Evolutionary conservation across 768 basidiomycete species (phyloP).

Genomic region (Cystoderma amianthinum): DNA sequence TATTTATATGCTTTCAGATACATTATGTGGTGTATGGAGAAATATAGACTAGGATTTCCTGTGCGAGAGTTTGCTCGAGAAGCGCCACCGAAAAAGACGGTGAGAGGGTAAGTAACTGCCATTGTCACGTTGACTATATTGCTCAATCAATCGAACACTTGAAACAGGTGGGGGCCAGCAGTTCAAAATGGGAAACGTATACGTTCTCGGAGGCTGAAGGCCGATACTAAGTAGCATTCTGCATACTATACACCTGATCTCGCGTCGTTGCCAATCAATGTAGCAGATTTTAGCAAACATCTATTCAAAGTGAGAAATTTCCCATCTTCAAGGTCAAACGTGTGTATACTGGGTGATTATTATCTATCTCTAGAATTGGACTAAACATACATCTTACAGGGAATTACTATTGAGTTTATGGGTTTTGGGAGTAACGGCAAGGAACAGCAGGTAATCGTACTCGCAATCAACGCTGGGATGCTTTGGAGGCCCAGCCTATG

Average conservation of each 20-base stretch:
- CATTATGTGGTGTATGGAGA: conserved; percentile 81
- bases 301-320: no score
- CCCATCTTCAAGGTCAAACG: no score
- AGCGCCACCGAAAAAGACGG: conserved; percentile 63
- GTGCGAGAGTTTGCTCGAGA: conserved; percentile 60
- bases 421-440: no score
- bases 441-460: no score
- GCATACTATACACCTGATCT: background rate
- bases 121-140: background rate
- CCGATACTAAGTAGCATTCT: background rate
- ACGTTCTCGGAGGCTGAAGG: conserved; percentile 46
- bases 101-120: conserved; percentile 58
- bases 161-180: conserved; percentile 60
- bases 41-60: conserved; percentile 53
- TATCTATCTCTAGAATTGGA: no score
- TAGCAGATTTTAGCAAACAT: no score
- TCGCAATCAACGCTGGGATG: conserved; percentile 9
- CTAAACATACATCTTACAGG: no score
- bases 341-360: no score
- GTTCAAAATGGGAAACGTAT: conserved; percentile 72
- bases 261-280: no score
- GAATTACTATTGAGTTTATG: no score
- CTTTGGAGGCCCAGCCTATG: conserved; percentile 14
- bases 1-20: no score
- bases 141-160: background rate